Evolutionary conservation across 805 yeast species (phyloP), one percentile per base, ranked within the genome.

Genomic region (Cyberlindnera euphorbiae): DNA sequence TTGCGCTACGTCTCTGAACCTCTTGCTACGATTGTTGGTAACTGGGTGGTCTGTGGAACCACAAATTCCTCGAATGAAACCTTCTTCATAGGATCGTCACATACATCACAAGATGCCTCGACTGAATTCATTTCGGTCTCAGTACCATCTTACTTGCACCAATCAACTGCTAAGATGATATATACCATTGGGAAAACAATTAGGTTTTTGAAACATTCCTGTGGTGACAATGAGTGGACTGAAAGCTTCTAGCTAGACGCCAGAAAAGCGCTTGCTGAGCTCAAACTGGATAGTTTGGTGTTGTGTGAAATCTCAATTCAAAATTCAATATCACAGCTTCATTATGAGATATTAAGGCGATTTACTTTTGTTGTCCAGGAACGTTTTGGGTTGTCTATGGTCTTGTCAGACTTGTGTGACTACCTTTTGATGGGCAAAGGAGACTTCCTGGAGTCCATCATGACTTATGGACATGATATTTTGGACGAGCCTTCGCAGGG

Each of bases 381-480:
- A 2, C 74, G 77, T 41, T 71, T 67, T 46, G 59, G 69, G 26
- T 56, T 81, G 25, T 59, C 63, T 26, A 58, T 63, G 9, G 86
- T 83, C 45, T 54, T 90, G n/a, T 53, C 56, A 5, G 79, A 78
- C 30, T 62, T 85, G 38, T 81, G 82, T 42, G 74, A 73, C 41
- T 75, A 81, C 39, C 63, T 88, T 48, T 57, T 93, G 28, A 77
- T 85, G 67, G 75, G 79, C 6, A 76, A 73, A 38, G 86, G 90
- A n/a, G 96, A 90, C 55, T 82, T 90, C 42, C 76, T 84, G n/a
- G 79, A 83, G 33, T 49, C 75, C 1, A 58, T 90, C 8, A 67
- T 86, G 15, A 50, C 61, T 13, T 73, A 75, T 29, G 83, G 89
- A 0, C 54, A 63, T 2, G 60, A 62, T 0, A 44, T 76, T 6